Percentiles rank a stretch among this genome's conserved stretches.
These are phyloP conservation scores for Clarireedia sp. DNA, from an alignment of 2,329 filamentous ascomycete species.

Conservation along the genomic window DNA sequence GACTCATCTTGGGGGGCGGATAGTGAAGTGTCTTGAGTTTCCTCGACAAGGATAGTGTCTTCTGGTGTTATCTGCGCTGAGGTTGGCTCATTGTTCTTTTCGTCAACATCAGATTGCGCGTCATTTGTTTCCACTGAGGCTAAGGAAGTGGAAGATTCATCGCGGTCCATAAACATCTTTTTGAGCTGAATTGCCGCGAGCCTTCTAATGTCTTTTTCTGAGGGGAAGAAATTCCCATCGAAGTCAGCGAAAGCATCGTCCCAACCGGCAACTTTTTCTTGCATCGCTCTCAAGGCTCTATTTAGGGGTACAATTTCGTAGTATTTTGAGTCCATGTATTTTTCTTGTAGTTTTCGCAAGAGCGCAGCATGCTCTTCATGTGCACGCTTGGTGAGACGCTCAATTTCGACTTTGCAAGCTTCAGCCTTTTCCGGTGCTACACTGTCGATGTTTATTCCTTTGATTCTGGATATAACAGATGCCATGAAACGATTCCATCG, in stretches of 20 bases:
- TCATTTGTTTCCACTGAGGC: conserved; percentile 59
- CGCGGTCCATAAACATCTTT: conserved; percentile 82
- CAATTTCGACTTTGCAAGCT: conserved; percentile 73
- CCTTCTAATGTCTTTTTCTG: conserved; percentile 91
- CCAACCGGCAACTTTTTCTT: conserved; percentile 91
- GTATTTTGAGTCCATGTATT: conserved; percentile 89
- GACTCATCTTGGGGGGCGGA: conserved; percentile 53
- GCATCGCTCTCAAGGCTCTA: conserved; percentile 76
- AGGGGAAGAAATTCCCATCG: conserved; percentile 83
- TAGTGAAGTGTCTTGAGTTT: conserved; percentile 54
- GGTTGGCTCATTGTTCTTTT: conserved; percentile 31
- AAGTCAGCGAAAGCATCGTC: conserved; percentile 85
- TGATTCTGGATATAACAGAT: conserved; percentile 75
- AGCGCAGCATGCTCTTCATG: conserved; percentile 75
- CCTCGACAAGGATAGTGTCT: conserved; percentile 56
- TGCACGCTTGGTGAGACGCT: conserved; percentile 66
- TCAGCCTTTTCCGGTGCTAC: conserved; percentile 82
- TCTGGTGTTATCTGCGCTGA: conserved; percentile 22
- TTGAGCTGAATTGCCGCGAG: conserved; percentile 87
- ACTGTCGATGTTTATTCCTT: conserved; percentile 84
- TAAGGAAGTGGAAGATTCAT: conserved; percentile 72
- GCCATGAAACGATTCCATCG: conserved; percentile 79
- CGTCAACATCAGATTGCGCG: conserved; percentile 39
- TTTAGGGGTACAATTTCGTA: conserved; percentile 97
- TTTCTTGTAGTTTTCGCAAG: conserved; percentile 71